Percentiles rank a stretch among this genome's conserved stretches.
Evolutionary conservation across 148 eudicot genomes (phyloP).

Genomic region (Cornus florida): DNA sequence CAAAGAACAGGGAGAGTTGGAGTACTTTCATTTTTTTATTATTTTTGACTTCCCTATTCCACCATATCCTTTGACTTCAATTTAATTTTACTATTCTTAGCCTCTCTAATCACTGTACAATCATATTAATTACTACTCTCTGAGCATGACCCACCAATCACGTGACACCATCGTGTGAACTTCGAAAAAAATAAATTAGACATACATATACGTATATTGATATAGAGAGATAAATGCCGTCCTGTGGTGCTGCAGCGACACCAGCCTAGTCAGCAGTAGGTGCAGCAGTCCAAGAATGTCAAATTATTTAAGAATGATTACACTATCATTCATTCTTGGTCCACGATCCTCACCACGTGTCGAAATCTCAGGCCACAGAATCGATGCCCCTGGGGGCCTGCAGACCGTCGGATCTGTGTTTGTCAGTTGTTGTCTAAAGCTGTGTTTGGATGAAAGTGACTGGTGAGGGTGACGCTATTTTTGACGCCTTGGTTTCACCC

Average conservation of each 20-base stretch:
- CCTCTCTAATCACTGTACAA: background rate
- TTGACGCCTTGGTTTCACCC: constrained; percentile 53
- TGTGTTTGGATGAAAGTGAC: constrained; percentile 10
- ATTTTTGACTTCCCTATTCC: too few species aligned
- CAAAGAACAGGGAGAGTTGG: too few species aligned
- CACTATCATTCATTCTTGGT: constrained; percentile 35
- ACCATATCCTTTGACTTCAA: too few species aligned
- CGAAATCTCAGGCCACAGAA: constrained; percentile 6
- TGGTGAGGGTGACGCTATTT: constrained; percentile 11
- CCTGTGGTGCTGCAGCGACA: constrained; percentile 13
- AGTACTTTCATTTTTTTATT: too few species aligned
- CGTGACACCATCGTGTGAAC: background rate
- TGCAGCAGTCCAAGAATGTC: constrained; percentile 34
- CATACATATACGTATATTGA: background rate
- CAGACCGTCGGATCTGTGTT: constrained; percentile 22
- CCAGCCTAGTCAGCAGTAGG: constrained; percentile 1
- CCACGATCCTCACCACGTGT: constrained; percentile 16
- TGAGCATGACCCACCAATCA: background rate
- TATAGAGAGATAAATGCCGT: background rate
- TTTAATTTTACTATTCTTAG: background rate
- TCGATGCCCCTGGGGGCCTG: background rate
- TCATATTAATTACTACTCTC: background rate
- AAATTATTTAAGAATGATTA: constrained; percentile 44
- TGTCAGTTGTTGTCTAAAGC: background rate
- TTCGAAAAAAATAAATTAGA: too few species aligned